Base-by-base conservation (phyloP, 257 asterid genomes). In the Solanum rostratum region DNA sequence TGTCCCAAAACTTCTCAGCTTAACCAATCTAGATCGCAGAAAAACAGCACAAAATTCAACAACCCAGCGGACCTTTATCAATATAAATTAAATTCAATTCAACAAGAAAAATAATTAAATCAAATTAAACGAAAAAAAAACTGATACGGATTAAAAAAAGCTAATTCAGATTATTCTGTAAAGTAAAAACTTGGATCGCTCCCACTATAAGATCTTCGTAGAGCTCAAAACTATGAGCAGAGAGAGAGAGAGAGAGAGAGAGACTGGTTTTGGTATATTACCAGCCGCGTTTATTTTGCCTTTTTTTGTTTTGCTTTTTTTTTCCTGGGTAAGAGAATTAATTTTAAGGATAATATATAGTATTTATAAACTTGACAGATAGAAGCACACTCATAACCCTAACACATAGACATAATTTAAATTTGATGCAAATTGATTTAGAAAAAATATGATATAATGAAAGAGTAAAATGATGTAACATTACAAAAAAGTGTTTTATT, bases 281-380 rank as follows among this genome's bases (percentile, higher is more conserved):
- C 93, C 95, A 88, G 92, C 97, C 93, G 95, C 94, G 95, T 92
- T 90, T 86, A 76, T 91, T 87, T 68, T 20, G 4, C 80, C 33
- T n/a, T 55, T 59, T 59, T 30, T 43, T 55, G 18, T 63, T 63
- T 63, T 12, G 41, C 11, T 4, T 3, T 83, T 55, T 39, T 60
- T 27, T 33, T 82, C n/a, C 45, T 81, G n/a, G 33, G 79, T 39
- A 37, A 69, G 29, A 69, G 27, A 18, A 29, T n/a, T 80, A 60
- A 80, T 13, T 52, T n/a, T 20, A 3, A 59, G 45, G 27, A 19
- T 46, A 74, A 46, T 45, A 63, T 24, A 27, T 63, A 66, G n/a
- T 66, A 30, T 66, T 27, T 29, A 65, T 30, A 65, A 59, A 30
- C n/a, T n/a, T n/a, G 66, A 59, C 66, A 59, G 30, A n/a, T 59